These are phyloP conservation scores for Zymoseptoria ardabiliae DNA, from an alignment of 2,329 filamentous ascomycete species.

Conservation along the genomic window DNA sequence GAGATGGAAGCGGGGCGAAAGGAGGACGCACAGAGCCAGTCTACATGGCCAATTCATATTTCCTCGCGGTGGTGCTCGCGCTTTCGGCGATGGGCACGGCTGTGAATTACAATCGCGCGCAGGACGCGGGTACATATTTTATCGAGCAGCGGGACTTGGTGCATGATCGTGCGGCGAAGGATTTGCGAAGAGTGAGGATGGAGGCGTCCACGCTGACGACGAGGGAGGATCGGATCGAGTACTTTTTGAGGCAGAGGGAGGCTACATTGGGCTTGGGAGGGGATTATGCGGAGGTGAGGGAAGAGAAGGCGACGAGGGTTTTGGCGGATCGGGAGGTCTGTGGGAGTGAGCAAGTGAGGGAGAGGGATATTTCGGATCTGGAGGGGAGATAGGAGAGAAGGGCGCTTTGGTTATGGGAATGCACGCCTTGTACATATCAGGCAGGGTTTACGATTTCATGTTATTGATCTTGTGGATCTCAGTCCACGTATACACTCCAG, in stretches of 20 bases:
- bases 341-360: conserved; percentile 35
- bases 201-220: conserved; percentile 42
- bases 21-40: conserved; percentile 44
- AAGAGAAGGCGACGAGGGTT: conserved; percentile 40
- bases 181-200: conserved; percentile 50
- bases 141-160: conserved; percentile 60
- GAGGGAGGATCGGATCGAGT: conserved; percentile 56
- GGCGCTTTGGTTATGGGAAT: not conserved
- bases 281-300: conserved; percentile 37
- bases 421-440: not conserved
- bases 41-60: conserved; percentile 72
- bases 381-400: not conserved
- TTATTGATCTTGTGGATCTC: conserved; percentile 23
- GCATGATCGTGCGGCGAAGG: conserved; percentile 59
- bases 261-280: conserved; percentile 35
- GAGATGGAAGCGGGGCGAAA: conserved; percentile 27
- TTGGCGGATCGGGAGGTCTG: conserved; percentile 42
- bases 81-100: conserved; percentile 64
- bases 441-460: not conserved
- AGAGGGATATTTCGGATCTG: not conserved
- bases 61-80: conserved; percentile 63
- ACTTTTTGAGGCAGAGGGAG: conserved; percentile 69
- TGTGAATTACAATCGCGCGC: conserved; percentile 64
- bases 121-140: conserved; percentile 53
- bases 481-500: conserved; percentile 57